Evolutionary conservation across 495 filamentous ascomycete species (phyloP).

Genomic region (Aspergillus cavernicola): DNA sequence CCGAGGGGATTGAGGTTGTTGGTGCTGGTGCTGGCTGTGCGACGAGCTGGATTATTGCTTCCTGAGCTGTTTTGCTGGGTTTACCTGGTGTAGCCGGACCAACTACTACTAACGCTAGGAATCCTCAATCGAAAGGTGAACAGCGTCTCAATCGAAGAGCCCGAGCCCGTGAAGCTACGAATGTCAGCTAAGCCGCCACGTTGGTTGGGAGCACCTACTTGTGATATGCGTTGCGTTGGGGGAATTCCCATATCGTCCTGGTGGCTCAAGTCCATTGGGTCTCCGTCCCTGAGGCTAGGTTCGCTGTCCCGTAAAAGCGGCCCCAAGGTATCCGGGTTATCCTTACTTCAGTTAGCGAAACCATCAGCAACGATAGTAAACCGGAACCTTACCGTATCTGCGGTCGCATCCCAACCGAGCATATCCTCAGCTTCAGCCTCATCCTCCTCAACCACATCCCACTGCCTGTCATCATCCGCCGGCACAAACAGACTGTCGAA

Average conservation of each 20-base stretch:
- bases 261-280: constrained; percentile 6
- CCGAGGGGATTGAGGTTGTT: constrained; percentile 36
- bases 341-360: constrained; percentile 22
- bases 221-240: constrained; percentile 50
- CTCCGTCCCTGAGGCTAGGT: neutral
- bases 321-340: constrained; percentile 30
- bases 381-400: constrained; percentile 34
- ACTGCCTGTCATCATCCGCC: constrained; percentile 67
- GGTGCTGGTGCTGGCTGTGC: constrained; percentile 80
- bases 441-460: constrained; percentile 76
- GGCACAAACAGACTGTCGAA: constrained; percentile 76
- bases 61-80: constrained; percentile 18
- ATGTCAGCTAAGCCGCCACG: constrained; percentile 15
- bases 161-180: constrained; percentile 40
- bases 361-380: neutral
- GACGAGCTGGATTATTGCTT: constrained; percentile 72
- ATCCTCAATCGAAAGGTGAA: no score
- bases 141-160: constrained; percentile 42
- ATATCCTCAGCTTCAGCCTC: constrained; percentile 62
- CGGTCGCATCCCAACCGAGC: constrained; percentile 78
- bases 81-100: no score
- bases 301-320: constrained; percentile 20
- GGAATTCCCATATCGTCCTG: constrained; percentile 43
- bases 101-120: no score
- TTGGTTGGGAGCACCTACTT: constrained; percentile 26